A percentile compares a stretch with the other conserved stretches of the same genome.
These are phyloP conservation scores for Rhinocladiella mackenziei DNA, from an alignment of 2,329 filamentous ascomycete species.

Conservation along the genomic window DNA sequence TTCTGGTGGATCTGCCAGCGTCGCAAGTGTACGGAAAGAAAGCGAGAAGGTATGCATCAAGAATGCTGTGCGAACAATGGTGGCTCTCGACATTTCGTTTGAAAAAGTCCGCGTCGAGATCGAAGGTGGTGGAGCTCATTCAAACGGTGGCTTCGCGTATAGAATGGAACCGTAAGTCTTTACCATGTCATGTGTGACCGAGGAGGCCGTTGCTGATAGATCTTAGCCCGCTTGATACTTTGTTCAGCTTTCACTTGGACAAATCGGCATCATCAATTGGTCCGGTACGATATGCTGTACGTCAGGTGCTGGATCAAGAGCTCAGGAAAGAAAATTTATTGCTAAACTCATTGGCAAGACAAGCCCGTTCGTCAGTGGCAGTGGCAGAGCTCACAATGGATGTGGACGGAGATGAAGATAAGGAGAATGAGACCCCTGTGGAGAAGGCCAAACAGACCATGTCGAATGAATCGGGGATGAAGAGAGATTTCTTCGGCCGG, in stretches of 20 bases:
- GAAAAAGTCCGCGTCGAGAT: constrained; percentile 75
- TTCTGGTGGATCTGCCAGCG: constrained; percentile 59
- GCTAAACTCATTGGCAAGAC: constrained; percentile 62
- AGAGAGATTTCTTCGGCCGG: constrained; percentile 82
- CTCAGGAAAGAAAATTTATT: constrained; percentile 67
- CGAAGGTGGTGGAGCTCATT: constrained; percentile 49
- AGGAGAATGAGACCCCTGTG: constrained; percentile 32
- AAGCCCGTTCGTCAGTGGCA: constrained; percentile 48
- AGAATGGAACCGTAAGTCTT: constrained; percentile 83
- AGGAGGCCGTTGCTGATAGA: constrained; percentile 4
- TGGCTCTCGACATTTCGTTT: constrained; percentile 75
- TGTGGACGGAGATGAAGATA: constrained; percentile 33
- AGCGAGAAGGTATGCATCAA: constrained; percentile 76
- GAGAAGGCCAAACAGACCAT: constrained; percentile 32
- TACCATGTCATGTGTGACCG: constrained; percentile 29
- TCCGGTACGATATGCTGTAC: constrained; percentile 83
- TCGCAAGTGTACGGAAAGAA: constrained; percentile 83
- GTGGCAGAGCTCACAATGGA: neutral
- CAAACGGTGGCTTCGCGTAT: constrained; percentile 69
- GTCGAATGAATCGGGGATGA: constrained; percentile 44
- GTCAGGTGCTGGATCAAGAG: constrained; percentile 90
- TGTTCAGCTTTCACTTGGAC: constrained; percentile 70
- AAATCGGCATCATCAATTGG: constrained; percentile 49
- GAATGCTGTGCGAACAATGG: constrained; percentile 74
- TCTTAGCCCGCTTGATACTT: constrained; percentile 64